These are phyloP conservation scores for Hibiscus trionum DNA, from an alignment of 345 rosid genomes.

Conservation along the genomic window DNA sequence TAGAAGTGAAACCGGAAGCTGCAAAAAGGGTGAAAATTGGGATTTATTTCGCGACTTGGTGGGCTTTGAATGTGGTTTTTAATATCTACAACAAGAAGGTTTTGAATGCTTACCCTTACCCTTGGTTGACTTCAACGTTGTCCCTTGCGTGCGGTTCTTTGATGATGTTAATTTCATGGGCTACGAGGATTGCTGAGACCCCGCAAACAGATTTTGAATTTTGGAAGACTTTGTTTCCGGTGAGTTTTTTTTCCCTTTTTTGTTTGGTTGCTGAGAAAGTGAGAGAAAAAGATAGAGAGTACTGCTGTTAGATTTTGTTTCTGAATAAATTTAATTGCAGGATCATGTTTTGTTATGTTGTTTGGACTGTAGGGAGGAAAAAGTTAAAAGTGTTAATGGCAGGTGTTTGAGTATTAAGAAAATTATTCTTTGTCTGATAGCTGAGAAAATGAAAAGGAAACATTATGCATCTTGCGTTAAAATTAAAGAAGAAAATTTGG, in stretches of 20 bases:
- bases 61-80: conserved; percentile 96
- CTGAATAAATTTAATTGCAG: conserved; percentile 4
- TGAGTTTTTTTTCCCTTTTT: conserved; percentile 36
- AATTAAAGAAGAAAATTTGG: not conserved
- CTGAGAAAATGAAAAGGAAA: conserved; percentile 20
- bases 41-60: conserved; percentile 90
- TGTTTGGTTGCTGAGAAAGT: conserved; percentile 18
- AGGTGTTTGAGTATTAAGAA: conserved; percentile 11
- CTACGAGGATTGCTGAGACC: conserved; percentile 74
- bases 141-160: conserved; percentile 94
- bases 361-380: conserved; percentile 7
- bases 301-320: conserved; percentile 20
- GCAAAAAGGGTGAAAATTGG: conserved; percentile 70
- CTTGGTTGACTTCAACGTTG: conserved; percentile 95
- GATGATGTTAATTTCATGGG: conserved; percentile 95
- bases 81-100: conserved; percentile 98
- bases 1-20: conserved; percentile 38
- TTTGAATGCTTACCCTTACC: conserved; percentile 89
- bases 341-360: not conserved
- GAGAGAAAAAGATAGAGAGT: conserved; percentile 13
- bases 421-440: conserved; percentile 41
- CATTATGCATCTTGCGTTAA: not conserved
- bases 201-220: conserved; percentile 87
- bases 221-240: conserved; percentile 95
- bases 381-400: not conserved